These are phyloP conservation scores for Trichoderma oligosporum DNA, from an alignment of 2,329 filamentous ascomycete genomes.

Conservation along the genomic window DNA sequence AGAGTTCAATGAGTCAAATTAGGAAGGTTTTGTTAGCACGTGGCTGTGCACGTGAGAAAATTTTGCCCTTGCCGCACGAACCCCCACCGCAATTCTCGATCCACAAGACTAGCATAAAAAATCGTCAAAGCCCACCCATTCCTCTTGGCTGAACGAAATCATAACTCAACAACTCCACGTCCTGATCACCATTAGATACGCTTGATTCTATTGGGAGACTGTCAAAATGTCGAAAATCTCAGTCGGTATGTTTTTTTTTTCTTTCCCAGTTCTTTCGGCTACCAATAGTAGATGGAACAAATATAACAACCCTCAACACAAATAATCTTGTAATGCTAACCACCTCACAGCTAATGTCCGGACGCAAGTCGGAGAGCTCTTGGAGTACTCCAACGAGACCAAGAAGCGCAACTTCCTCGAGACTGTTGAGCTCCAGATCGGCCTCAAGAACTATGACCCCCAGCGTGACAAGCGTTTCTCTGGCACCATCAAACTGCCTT, in stretches of 20 bases:
- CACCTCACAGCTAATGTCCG: conserved; percentile 72
- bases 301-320: no score
- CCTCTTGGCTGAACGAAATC: conserved; percentile 10
- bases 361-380: conserved; percentile 86
- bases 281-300: neutral
- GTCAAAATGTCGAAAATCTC: conserved; percentile 85
- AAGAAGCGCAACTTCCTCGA: conserved; percentile 99
- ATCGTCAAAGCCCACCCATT: conserved; percentile 19
- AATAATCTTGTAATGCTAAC: no score
- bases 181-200: conserved; percentile 67
- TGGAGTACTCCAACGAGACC: conserved; percentile 88
- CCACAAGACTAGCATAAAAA: conserved; percentile 31
- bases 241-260: conserved; percentile 49
- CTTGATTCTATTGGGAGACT: conserved; percentile 76
- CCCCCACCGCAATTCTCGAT: conserved; percentile 27
- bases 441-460: conserved; percentile 98
- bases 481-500: conserved; percentile 93
- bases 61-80: conserved; percentile 33
- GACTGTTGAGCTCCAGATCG: conserved; percentile 88
- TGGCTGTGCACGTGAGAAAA: conserved; percentile 34
- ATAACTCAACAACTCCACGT: conserved; percentile 30
- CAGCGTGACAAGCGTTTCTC: conserved; percentile 99
- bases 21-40: conserved; percentile 26
- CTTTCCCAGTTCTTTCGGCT: neutral
- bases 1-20: neutral